Conservation (phyloP, 164 flowering plant species). For the Berberis thunbergii region DNA sequence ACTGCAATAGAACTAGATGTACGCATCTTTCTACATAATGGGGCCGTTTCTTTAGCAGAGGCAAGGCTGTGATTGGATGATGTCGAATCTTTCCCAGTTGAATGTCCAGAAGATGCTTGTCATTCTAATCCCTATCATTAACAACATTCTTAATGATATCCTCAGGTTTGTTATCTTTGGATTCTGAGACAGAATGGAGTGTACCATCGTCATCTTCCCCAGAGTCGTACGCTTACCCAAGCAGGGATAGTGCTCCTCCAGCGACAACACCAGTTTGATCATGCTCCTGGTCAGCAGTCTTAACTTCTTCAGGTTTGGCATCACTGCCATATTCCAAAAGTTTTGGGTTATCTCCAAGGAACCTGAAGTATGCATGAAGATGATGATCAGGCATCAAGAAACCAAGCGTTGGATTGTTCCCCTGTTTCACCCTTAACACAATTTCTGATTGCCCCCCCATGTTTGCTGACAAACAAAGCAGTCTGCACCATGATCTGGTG, state of each 20-base stretch:
- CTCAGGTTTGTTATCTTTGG: conserved; percentile 14
- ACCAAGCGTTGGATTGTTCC: conserved; percentile 95
- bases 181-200: conserved; percentile 20
- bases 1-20: conserved; percentile 11
- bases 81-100: conserved; percentile 15
- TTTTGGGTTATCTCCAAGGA: conserved; percentile 76
- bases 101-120: conserved; percentile 24
- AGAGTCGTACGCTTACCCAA: conserved; percentile 80
- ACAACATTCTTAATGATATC: conserved; percentile 14
- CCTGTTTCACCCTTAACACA: conserved; percentile 89
- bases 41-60: conserved; percentile 30
- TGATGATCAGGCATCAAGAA: conserved; percentile 88
- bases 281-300: conserved; percentile 18
- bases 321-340: conserved; percentile 30
- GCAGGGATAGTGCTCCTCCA: conserved; percentile 74
- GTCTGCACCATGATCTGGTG: conserved; percentile 97
- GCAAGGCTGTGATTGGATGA: conserved; percentile 14
- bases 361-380: conserved; percentile 88
- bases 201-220: conserved; percentile 76
- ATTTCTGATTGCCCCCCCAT: conserved; percentile 98
- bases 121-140: conserved; percentile 16
- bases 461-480: conserved; percentile 72
- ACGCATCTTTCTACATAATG: conserved; percentile 24
- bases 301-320: conserved; percentile 29
- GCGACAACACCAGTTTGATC: conserved; percentile 19